A percentile compares a stretch with the other conserved stretches of the same genome.
phyloP scores from a whole-genome alignment of 2,329 filamentous ascomycete genomes.

The Trichoderma sp. region DNA sequence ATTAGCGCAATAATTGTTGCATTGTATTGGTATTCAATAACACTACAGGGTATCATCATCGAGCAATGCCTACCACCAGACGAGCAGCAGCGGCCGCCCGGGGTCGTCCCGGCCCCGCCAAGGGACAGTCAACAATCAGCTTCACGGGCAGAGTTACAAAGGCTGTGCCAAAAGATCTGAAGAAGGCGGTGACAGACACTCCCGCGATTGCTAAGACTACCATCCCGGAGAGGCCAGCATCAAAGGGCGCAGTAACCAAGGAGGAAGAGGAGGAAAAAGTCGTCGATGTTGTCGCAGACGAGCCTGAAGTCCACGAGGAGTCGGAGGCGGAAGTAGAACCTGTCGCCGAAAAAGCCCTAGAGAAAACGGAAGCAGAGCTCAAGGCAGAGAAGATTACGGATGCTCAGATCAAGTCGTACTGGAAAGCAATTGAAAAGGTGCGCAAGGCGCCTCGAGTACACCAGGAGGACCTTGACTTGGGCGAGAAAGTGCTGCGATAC shows the following conservation, averaged over 20 bases:
- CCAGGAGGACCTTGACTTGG: slow-evolving; percentile 66
- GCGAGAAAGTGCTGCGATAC: slow-evolving; percentile 85
- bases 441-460: slow-evolving; percentile 72
- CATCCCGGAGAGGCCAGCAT: slow-evolving; percentile 26
- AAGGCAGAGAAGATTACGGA: slow-evolving; percentile 65
- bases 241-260: slow-evolving; percentile 19
- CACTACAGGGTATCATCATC: not conserved
- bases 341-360: slow-evolving; percentile 30
- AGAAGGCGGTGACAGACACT: slow-evolving; percentile 41
- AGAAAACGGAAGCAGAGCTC: slow-evolving; percentile 52
- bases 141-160: slow-evolving; percentile 60
- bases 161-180: slow-evolving; percentile 46
- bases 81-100: slow-evolving; percentile 45
- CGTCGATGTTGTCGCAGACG: slow-evolving; percentile 22
- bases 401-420: slow-evolving; percentile 72
- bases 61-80: slow-evolving; percentile 49
- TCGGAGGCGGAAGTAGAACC: slow-evolving; percentile 26
- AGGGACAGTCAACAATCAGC: slow-evolving; percentile 55
- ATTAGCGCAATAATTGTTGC: not conserved
- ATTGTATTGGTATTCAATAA: not conserved
- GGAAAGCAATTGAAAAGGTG: slow-evolving; percentile 67
- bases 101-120: slow-evolving; percentile 37
- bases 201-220: slow-evolving; percentile 38
- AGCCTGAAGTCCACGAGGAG: slow-evolving; percentile 21
- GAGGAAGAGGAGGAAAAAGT: slow-evolving; percentile 14